These are phyloP conservation scores for Ogataea henricii DNA, from an alignment of 805 yeast species.

Conservation along the genomic window DNA sequence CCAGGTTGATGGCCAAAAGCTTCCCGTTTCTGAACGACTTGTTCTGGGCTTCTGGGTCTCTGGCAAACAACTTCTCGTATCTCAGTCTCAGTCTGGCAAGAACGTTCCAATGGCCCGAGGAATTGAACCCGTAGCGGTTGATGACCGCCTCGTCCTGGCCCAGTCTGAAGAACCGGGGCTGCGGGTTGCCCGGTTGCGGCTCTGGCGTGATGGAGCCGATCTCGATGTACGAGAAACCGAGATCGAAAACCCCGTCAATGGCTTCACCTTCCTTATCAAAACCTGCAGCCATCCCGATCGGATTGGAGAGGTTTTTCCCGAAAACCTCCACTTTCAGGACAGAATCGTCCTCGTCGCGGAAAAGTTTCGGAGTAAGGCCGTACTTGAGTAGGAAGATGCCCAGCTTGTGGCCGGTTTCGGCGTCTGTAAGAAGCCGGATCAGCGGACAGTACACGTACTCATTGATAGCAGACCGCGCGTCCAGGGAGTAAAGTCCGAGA, in stretches of 20 bases:
- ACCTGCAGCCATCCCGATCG: slow-evolving; percentile 95
- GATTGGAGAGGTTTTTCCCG: slow-evolving; percentile 65
- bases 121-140: slow-evolving; percentile 93
- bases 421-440: slow-evolving; percentile 67
- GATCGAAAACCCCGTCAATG: slow-evolving; percentile 71
- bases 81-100: slow-evolving; percentile 67
- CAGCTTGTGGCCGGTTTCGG: slow-evolving; percentile 81
- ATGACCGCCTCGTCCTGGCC: slow-evolving; percentile 87
- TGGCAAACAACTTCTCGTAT: slow-evolving; percentile 43
- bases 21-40: slow-evolving; percentile 60
- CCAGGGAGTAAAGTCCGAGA: slow-evolving; percentile 58
- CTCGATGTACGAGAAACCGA: slow-evolving; percentile 89
- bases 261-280: slow-evolving; percentile 93
- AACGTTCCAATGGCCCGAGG: slow-evolving; percentile 81
- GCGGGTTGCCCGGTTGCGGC: slow-evolving; percentile 95
- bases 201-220: slow-evolving; percentile 91
- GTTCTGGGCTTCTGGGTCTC: slow-evolving; percentile 23
- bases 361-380: slow-evolving; percentile 66
- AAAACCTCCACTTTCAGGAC: slow-evolving; percentile 62
- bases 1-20: slow-evolving; percentile 80
- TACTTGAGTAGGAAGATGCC: slow-evolving; percentile 71
- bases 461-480: slow-evolving; percentile 80
- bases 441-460: slow-evolving; percentile 81
- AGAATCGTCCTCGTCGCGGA: slow-evolving; percentile 53
- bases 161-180: slow-evolving; percentile 86